A percentile compares a stretch with the other conserved stretches of the same genome.
phyloP scores from a whole-genome alignment of 2,329 filamentous ascomycete genomes.

The Gliomastix tumulicola region DNA sequence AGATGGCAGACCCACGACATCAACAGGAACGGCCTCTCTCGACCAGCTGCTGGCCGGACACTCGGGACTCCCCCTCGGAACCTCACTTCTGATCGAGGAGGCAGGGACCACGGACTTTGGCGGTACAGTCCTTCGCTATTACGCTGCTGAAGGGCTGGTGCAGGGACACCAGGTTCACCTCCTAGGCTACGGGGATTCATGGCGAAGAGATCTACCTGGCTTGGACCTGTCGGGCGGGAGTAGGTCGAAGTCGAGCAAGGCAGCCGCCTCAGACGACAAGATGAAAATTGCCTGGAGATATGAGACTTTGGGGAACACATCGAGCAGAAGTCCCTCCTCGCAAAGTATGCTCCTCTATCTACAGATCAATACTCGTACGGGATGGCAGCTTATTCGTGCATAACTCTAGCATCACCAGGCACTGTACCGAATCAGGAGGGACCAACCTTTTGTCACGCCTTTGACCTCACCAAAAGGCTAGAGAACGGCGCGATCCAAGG shows the following conservation, averaged over 20 bases:
- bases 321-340: constrained; percentile 55
- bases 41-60: constrained; percentile 84
- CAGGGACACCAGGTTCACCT: constrained; percentile 88
- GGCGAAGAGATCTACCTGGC: constrained; percentile 79
- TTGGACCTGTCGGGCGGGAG: constrained; percentile 34
- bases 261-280: constrained; percentile 52
- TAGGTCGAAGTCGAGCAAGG: constrained; percentile 28
- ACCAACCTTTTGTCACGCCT: constrained; percentile 60
- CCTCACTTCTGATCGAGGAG: constrained; percentile 75
- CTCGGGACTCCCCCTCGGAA: constrained; percentile 75
- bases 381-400: neutral
- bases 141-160: constrained; percentile 84
- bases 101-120: constrained; percentile 92
- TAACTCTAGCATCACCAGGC: neutral
- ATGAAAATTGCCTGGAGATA: constrained; percentile 99
- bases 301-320: constrained; percentile 67
- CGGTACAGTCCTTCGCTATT: constrained; percentile 77
- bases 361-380: neutral
- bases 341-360: constrained; percentile 49
- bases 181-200: constrained; percentile 70
- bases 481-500: constrained; percentile 39
- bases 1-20: constrained; percentile 82
- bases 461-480: constrained; percentile 64
- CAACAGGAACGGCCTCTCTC: constrained; percentile 80
- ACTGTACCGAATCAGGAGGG: neutral